Percentiles rank a stretch among this genome's conserved stretches.
These are phyloP conservation scores for Saccharomycopsis fibuligera DNA, from an alignment of 805 yeast genomes.

Conservation along the genomic window DNA sequence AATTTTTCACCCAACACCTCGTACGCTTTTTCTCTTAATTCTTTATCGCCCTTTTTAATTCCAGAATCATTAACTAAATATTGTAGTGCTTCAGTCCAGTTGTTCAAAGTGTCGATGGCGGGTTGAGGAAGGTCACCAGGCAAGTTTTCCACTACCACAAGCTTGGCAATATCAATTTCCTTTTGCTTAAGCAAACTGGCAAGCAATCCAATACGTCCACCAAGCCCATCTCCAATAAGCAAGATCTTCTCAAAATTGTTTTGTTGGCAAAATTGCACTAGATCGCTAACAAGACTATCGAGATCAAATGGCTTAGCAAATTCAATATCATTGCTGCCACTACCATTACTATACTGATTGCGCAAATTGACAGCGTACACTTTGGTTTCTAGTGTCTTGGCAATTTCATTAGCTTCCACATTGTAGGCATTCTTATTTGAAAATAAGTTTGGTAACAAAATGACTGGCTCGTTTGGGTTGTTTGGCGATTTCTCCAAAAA, in stretches of 20 bases:
- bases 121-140: constrained; percentile 10
- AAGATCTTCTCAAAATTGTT: constrained; percentile 9
- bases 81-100: constrained; percentile 10
- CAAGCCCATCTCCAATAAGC: constrained; percentile 20
- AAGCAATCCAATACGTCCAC: constrained; percentile 16
- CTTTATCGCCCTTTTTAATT: constrained; percentile 15
- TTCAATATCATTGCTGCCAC: background rate
- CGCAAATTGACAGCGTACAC: constrained; percentile 15
- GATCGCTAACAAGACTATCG: constrained; percentile 10
- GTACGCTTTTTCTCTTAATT: constrained; percentile 8
- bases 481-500: constrained; percentile 14
- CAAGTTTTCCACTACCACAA: constrained; percentile 14
- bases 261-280: constrained; percentile 9
- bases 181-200: background rate
- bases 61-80: constrained; percentile 8
- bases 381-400: constrained; percentile 17
- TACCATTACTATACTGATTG: constrained; percentile 3
- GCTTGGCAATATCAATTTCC: constrained; percentile 9
- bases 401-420: constrained; percentile 19
- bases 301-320: constrained; percentile 3
- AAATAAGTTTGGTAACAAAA: constrained; percentile 17
- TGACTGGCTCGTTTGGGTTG: constrained; percentile 20
- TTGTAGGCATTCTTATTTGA: constrained; percentile 1
- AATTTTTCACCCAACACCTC: constrained; percentile 9
- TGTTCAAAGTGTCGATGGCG: background rate